Percentiles rank a stretch among this genome's conserved stretches.
Evolutionary conservation across 2,329 filamentous ascomycete species (phyloP).

Genomic region (Pestalotiopsis sp.): DNA sequence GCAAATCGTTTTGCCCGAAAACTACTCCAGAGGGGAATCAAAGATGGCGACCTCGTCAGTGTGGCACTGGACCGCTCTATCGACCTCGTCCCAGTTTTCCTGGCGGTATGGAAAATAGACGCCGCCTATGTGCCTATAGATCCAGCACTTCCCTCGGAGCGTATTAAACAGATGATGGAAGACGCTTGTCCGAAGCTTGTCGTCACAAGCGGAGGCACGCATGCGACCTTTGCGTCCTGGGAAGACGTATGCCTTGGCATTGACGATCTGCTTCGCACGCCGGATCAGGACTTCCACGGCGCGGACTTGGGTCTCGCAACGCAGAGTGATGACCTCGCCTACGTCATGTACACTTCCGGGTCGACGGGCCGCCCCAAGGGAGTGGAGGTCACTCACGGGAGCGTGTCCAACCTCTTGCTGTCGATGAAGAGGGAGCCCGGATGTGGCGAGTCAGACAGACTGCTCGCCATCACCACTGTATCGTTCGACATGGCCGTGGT

Average conservation of each 20-base stretch:
- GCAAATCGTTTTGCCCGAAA: slow-evolving; percentile 24
- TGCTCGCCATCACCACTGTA: slow-evolving; percentile 31
- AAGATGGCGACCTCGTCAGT: slow-evolving; percentile 27
- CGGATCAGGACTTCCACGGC: not conserved
- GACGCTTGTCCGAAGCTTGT: slow-evolving; percentile 28
- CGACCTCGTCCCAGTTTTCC: slow-evolving; percentile 24
- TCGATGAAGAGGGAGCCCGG: slow-evolving; percentile 28
- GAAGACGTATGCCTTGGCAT: slow-evolving; percentile 21
- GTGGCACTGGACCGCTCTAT: slow-evolving; percentile 28
- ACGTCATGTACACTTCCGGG: slow-evolving; percentile 35
- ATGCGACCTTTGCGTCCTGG: slow-evolving; percentile 17
- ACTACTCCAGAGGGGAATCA: slow-evolving; percentile 20
- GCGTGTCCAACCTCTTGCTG: slow-evolving; percentile 22
- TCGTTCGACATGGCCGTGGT: slow-evolving; percentile 36
- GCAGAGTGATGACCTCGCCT: slow-evolving; percentile 27
- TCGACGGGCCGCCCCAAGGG: slow-evolving; percentile 40
- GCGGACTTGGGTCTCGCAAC: slow-evolving; percentile 15
- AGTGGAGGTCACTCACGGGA: slow-evolving; percentile 32
- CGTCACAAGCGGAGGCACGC: slow-evolving; percentile 15
- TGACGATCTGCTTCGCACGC: slow-evolving; percentile 17
- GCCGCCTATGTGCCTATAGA: slow-evolving; percentile 35
- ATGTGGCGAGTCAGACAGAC: slow-evolving; percentile 23
- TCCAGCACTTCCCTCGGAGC: slow-evolving; percentile 27
- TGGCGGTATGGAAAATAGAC: slow-evolving; percentile 30
- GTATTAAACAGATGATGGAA: slow-evolving; percentile 29